A percentile compares a stretch with the other conserved stretches of the same genome.
These are phyloP conservation scores for Achaetomium macrosporum DNA, from an alignment of 2,329 filamentous ascomycete species.

Conservation along the genomic window DNA sequence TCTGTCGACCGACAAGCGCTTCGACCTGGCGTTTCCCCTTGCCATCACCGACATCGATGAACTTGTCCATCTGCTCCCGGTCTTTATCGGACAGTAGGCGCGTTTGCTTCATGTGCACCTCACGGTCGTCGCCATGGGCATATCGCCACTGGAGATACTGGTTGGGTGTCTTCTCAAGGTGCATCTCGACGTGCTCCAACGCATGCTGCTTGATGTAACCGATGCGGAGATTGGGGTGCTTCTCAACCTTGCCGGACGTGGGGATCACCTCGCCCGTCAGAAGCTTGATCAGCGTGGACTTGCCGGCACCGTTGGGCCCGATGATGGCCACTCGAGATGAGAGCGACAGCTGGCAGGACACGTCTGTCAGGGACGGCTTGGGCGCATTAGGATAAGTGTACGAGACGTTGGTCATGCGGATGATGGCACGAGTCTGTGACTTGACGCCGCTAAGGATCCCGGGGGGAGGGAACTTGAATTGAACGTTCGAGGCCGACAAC, in stretches of 20 bases:
- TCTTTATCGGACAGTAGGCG: slow-evolving; percentile 82
- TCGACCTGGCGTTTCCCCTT: slow-evolving; percentile 74
- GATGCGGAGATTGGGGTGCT: slow-evolving; percentile 97
- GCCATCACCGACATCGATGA: slow-evolving; percentile 78
- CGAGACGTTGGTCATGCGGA: slow-evolving; percentile 86
- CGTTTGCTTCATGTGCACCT: slow-evolving; percentile 96
- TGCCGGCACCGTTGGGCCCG: slow-evolving; percentile 94
- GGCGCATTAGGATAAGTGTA: slow-evolving; percentile 88
- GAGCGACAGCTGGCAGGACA: slow-evolving; percentile 79
- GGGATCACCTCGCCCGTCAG: slow-evolving; percentile 89
- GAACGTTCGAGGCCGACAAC: slow-evolving; percentile 75
- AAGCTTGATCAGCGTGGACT: slow-evolving; percentile 96
- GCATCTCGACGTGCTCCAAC: slow-evolving; percentile 98
- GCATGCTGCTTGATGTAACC: slow-evolving; percentile 99
- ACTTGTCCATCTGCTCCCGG: slow-evolving; percentile 84
- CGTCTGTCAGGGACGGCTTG: slow-evolving; percentile 82
- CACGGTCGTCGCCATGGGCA: slow-evolving; percentile 91
- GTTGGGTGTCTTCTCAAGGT: slow-evolving; percentile 97
- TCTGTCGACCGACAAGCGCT: slow-evolving; percentile 88
- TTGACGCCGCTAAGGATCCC: slow-evolving; percentile 94
- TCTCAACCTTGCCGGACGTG: slow-evolving; percentile 81
- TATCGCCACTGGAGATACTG: slow-evolving; percentile 99
- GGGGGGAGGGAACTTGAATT: slow-evolving; percentile 97
- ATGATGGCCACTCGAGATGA: slow-evolving; percentile 95
- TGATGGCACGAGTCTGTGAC: slow-evolving; percentile 86